Conservation (phyloP, 345 rosid genomes). For the Cardiospermum halicacabum region DNA sequence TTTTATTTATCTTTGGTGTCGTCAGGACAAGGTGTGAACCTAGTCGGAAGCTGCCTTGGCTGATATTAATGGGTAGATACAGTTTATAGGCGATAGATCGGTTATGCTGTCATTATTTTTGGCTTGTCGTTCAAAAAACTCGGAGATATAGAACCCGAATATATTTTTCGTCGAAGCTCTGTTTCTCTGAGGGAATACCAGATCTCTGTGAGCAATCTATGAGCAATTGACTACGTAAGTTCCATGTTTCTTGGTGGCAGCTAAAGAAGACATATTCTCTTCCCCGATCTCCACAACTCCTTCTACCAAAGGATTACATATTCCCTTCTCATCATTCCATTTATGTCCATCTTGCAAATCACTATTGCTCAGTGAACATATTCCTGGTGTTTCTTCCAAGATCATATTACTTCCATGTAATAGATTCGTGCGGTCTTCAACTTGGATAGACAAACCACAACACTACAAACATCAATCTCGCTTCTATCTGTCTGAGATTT, state of each 20-base stretch:
- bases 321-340: conserved; percentile 4
- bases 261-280: conserved; percentile 13
- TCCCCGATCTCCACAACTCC: conserved; percentile 10
- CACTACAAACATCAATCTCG: conserved; percentile 12
- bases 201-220: background rate
- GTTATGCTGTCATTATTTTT: too few relatives aligned
- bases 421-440: background rate
- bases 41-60: too few relatives aligned
- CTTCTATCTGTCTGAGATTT: background rate
- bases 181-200: conserved; percentile 13
- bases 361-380: background rate
- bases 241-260: background rate
- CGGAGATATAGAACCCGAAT: too few relatives aligned
- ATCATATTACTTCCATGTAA: conserved; percentile 16
- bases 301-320: background rate
- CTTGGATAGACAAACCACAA: conserved; percentile 7
- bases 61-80: too few relatives aligned
- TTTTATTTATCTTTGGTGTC: too few relatives aligned
- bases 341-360: conserved; percentile 13
- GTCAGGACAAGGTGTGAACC: too few relatives aligned
- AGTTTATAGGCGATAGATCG: too few relatives aligned
- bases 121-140: too few relatives aligned
- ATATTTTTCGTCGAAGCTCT: too few relatives aligned
- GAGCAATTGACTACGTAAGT: background rate
- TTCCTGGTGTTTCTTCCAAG: conserved; percentile 10